phyloP scores from a whole-genome alignment of 192 early-diverging fungal species.

The Neocallimastix lanati region DNA sequence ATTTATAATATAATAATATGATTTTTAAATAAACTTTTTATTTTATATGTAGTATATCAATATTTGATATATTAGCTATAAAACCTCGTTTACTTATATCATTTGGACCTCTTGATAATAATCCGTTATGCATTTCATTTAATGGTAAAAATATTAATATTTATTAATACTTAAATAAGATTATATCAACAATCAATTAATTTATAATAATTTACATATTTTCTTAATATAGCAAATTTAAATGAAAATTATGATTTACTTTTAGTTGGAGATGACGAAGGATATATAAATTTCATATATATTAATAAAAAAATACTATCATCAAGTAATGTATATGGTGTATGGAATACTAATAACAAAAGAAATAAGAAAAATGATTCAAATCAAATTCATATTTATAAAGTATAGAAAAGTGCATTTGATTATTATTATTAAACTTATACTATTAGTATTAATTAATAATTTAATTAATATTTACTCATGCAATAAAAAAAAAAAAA shows the following conservation, averaged over 20 bases:
- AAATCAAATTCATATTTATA: neutral
- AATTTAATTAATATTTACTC: no score
- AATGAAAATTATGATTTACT: conserved; percentile 33
- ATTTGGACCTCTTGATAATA: conserved; percentile 32
- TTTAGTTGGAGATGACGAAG: conserved; percentile 40
- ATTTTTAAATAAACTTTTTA: no score
- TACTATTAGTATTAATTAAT: no score
- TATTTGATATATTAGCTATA: conserved; percentile 41
- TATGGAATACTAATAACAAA: neutral
- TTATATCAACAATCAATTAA: no score
- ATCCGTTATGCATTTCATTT: conserved; percentile 34
- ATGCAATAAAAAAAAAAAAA: no score
- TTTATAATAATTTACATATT: no score
- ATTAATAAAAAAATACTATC: conserved; percentile 4
- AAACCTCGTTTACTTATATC: conserved; percentile 28
- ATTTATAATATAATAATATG: no score
- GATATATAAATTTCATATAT: conserved; percentile 29
- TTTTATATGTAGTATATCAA: neutral
- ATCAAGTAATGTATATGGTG: neutral
- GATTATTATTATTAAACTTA: no score
- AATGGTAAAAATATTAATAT: no score
- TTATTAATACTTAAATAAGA: no score
- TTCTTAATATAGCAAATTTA: conserved; percentile 22
- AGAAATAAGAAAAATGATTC: neutral
- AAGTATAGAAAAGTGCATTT: no score